Percentiles rank a stretch among this genome's conserved stretches.
Evolutionary conservation across 352 stramenopile genomes (phyloP).

Genomic region (Phytopythium sindhum): DNA sequence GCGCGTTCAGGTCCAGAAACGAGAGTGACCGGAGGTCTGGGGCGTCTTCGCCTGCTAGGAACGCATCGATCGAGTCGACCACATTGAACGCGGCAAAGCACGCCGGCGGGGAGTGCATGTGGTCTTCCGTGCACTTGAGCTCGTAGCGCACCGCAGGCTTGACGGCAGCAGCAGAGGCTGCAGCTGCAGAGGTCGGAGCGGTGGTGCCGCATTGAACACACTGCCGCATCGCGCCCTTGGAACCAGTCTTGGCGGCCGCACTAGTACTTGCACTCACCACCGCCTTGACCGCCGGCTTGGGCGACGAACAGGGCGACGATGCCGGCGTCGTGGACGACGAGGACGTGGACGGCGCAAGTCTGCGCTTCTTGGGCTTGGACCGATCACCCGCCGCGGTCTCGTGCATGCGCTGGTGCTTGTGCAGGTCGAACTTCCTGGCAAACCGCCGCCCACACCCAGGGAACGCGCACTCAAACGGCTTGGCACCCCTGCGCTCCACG

Average conservation of each 20-base stretch:
- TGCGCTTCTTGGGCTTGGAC: slow-evolving; percentile 31
- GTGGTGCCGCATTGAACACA: slow-evolving; percentile 11
- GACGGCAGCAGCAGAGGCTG: not conserved
- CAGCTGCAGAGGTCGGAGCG: slow-evolving; percentile 7
- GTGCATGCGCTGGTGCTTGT: slow-evolving; percentile 69
- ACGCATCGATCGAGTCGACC: slow-evolving; percentile 37
- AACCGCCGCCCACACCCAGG: slow-evolving; percentile 49
- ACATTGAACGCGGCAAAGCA: slow-evolving; percentile 41
- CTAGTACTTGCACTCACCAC: not conserved
- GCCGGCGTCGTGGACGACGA: slow-evolving; percentile 14
- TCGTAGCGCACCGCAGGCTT: slow-evolving; percentile 34
- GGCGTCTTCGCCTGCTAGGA: slow-evolving; percentile 27
- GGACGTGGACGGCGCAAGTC: slow-evolving; percentile 3
- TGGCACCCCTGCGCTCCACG: slow-evolving; percentile 33
- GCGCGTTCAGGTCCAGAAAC: slow-evolving; percentile 15
- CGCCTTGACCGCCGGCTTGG: slow-evolving; percentile 8
- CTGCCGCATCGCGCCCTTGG: slow-evolving; percentile 2
- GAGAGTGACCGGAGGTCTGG: slow-evolving; percentile 26
- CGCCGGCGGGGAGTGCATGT: slow-evolving; percentile 49
- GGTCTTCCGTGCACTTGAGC: slow-evolving; percentile 53
- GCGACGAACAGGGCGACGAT: slow-evolving; percentile 17
- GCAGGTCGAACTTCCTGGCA: slow-evolving; percentile 60
- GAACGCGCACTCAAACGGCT: slow-evolving; percentile 53
- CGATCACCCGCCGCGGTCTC: slow-evolving; percentile 18
- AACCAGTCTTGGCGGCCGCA: not conserved